phyloP scores from a whole-genome alignment of 2,329 filamentous ascomycete genomes.

The Pseudocercospora musae region DNA sequence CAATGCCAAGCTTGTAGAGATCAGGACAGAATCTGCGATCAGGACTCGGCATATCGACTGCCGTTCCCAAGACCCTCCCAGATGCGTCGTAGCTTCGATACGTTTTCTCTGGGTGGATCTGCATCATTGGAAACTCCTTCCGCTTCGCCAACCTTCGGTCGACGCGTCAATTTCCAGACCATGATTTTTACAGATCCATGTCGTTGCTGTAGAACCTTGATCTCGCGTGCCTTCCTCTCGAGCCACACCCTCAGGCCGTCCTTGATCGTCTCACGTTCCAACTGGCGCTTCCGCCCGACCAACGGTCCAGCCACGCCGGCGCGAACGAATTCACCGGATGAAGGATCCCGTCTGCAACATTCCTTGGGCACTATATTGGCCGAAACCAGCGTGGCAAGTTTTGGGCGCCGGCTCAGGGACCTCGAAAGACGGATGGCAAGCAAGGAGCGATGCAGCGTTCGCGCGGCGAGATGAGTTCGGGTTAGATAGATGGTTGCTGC shows the following conservation, averaged over 20 bases:
- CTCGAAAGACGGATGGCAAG: constrained; percentile 64
- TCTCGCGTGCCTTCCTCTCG: constrained; percentile 41
- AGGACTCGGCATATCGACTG: no score
- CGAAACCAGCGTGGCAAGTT: constrained; percentile 58
- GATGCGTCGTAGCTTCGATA: constrained; percentile 55
- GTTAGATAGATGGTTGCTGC: constrained; percentile 65
- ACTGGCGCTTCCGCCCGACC: constrained; percentile 59
- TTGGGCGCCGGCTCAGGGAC: constrained; percentile 58
- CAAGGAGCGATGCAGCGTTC: constrained; percentile 60
- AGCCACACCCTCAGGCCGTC: constrained; percentile 65
- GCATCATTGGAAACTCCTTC: background rate
- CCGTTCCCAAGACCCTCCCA: constrained; percentile 34
- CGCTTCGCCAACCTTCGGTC: constrained; percentile 42
- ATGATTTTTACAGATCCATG: constrained; percentile 41
- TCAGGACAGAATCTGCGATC: background rate
- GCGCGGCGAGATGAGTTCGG: constrained; percentile 62
- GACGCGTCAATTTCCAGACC: constrained; percentile 40
- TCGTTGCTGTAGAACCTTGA: constrained; percentile 33
- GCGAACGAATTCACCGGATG: constrained; percentile 37
- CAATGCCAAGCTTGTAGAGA: background rate
- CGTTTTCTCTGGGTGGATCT: constrained; percentile 6
- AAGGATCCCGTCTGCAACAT: constrained; percentile 44
- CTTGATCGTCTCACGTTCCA: constrained; percentile 67
- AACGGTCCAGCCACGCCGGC: constrained; percentile 56
- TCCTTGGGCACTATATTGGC: constrained; percentile 64